A percentile compares a stretch with the other conserved stretches of the same genome.
Conservation (phyloP, 768 basidiomycete species). For the Rhizopogon sp. region DNA sequence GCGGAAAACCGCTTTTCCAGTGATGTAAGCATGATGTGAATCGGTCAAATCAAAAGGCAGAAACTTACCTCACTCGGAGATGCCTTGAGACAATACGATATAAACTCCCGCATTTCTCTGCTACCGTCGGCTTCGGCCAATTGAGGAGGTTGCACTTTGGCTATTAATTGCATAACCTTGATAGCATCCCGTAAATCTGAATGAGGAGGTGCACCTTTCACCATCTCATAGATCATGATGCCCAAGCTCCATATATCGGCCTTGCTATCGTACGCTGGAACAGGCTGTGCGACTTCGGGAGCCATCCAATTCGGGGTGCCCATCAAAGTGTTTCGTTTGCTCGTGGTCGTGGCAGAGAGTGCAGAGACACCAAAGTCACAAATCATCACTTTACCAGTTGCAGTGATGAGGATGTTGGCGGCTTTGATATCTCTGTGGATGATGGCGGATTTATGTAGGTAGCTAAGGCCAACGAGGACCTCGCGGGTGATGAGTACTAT, state of each 20-base stretch:
- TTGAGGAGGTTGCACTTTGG: slow-evolving; percentile 77
- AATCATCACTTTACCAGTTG: slow-evolving; percentile 86
- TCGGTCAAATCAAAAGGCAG: not conserved
- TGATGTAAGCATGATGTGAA: slow-evolving; percentile 2
- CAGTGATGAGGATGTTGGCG: slow-evolving; percentile 90
- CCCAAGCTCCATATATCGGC: slow-evolving; percentile 99
- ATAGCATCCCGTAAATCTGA: slow-evolving; percentile 78
- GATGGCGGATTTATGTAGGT: slow-evolving; percentile 89
- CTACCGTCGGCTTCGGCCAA: slow-evolving; percentile 75
- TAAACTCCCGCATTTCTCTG: slow-evolving; percentile 85
- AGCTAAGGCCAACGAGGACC: slow-evolving; percentile 78
- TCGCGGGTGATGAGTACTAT: slow-evolving; percentile 86
- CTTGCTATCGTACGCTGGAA: slow-evolving; percentile 92
- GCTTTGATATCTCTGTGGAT: slow-evolving; percentile 99
- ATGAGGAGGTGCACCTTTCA: slow-evolving; percentile 93
- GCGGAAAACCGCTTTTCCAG: slow-evolving; percentile 70
- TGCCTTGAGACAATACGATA: slow-evolving; percentile 77
- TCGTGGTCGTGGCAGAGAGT: slow-evolving; percentile 73
- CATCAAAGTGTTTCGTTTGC: slow-evolving; percentile 93
- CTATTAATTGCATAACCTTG: slow-evolving; percentile 86
- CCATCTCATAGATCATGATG: slow-evolving; percentile 94
- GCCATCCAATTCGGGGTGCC: slow-evolving; percentile 99
- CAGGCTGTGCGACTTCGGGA: slow-evolving; percentile 88
- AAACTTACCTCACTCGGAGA: slow-evolving; percentile 66
- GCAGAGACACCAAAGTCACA: slow-evolving; percentile 99